Conservation (phyloP, 495 filamentous ascomycete genomes). For the Saxophila tyrrhenica region DNA sequence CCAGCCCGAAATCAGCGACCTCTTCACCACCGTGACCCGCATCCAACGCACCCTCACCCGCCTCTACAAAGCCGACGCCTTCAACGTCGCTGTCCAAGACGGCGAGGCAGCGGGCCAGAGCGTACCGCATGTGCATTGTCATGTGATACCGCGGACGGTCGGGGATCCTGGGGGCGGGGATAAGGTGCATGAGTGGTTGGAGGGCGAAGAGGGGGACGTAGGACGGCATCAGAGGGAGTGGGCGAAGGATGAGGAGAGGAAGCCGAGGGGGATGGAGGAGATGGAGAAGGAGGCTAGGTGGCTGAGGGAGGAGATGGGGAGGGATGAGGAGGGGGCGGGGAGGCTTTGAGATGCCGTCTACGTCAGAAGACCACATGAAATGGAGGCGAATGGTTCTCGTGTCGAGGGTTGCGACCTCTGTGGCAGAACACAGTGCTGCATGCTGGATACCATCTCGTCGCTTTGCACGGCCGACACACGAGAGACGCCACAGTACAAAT, state of each 20-base stretch:
- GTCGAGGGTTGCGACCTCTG: too few relatives aligned
- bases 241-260: slow-evolving; percentile 55
- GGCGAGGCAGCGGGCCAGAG: slow-evolving; percentile 79
- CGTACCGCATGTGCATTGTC: slow-evolving; percentile 83
- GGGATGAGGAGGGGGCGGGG: slow-evolving; percentile 18
- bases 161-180: slow-evolving; percentile 50
- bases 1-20: slow-evolving; percentile 60
- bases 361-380: too few relatives aligned
- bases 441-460: too few relatives aligned
- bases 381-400: too few relatives aligned
- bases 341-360: slow-evolving; percentile 2
- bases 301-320: slow-evolving; percentile 48
- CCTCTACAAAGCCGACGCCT: slow-evolving; percentile 45
- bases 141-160: slow-evolving; percentile 70
- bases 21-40: slow-evolving; percentile 73
- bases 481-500: too few relatives aligned
- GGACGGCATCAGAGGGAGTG: slow-evolving; percentile 40
- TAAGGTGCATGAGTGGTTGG: slow-evolving; percentile 68
- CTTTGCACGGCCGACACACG: too few relatives aligned
- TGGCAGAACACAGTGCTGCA: too few relatives aligned
- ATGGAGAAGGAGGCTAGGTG: slow-evolving; percentile 70
- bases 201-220: slow-evolving; percentile 79
- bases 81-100: slow-evolving; percentile 93
- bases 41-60: slow-evolving; percentile 68
- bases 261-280: slow-evolving; percentile 55